A percentile compares a stretch with the other conserved stretches of the same genome.
phyloP scores from a whole-genome alignment of 108 stramenopile genomes.

The Nannochloropsis salina region DNA sequence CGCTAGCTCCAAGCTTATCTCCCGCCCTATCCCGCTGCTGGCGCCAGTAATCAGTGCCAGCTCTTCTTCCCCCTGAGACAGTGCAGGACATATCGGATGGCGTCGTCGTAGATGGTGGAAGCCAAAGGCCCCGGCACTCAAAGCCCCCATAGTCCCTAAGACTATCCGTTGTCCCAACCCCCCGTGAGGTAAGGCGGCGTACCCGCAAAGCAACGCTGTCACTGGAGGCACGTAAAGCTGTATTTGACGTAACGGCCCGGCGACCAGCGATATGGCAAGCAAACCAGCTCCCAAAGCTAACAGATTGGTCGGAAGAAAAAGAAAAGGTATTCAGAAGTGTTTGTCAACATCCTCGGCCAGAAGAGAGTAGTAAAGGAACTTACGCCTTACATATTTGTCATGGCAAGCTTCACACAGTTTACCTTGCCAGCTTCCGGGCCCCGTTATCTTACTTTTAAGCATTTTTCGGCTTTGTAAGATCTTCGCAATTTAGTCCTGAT shows the following conservation, averaged over 20 bases:
- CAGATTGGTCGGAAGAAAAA: too few relatives aligned
- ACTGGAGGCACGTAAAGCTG: background rate
- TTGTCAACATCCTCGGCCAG: too few relatives aligned
- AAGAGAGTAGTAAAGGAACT: too few relatives aligned
- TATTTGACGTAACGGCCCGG: background rate
- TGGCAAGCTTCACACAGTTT: too few relatives aligned
- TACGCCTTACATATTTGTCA: too few relatives aligned
- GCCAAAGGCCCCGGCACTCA: background rate
- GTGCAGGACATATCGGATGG: background rate
- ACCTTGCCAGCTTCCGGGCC: conserved; percentile 16
- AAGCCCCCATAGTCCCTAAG: background rate
- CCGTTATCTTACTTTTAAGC: background rate
- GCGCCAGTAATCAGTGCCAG: background rate
- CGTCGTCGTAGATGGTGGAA: background rate
- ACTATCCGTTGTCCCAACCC: conserved; percentile 8
- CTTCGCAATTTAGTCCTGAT: too few relatives aligned
- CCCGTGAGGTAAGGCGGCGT: background rate
- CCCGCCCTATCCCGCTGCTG: background rate
- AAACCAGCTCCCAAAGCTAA: background rate
- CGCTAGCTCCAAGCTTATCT: background rate
- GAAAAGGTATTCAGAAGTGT: too few relatives aligned
- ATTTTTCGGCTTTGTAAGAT: background rate
- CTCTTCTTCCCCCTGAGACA: background rate
- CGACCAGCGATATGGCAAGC: background rate
- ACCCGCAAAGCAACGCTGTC: background rate